Evolutionary conservation across 2,329 filamentous ascomycete species (phyloP).

Genomic region (Penicillium occitanis): DNA sequence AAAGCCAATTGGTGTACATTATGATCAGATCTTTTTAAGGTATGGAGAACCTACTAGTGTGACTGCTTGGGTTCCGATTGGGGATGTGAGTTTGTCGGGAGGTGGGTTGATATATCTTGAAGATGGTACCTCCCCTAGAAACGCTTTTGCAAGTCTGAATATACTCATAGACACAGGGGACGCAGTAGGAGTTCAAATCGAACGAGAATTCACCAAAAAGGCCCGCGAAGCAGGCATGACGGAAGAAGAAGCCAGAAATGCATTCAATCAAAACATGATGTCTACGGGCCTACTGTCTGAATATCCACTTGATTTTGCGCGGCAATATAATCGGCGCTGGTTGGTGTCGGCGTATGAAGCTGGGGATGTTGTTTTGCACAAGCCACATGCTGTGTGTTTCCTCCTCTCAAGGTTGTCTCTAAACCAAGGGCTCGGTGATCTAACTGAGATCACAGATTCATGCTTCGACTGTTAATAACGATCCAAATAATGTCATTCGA

Average conservation of each 20-base stretch:
- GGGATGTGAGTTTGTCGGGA: constrained; percentile 54
- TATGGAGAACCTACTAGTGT: constrained; percentile 56
- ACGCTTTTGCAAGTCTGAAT: too few relatives aligned
- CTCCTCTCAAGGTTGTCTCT: neutral
- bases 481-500: constrained; percentile 53
- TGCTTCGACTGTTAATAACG: constrained; percentile 57
- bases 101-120: constrained; percentile 63
- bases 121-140: constrained; percentile 29
- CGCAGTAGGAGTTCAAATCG: constrained; percentile 51
- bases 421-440: neutral
- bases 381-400: constrained; percentile 37
- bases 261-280: constrained; percentile 63
- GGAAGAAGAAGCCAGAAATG: constrained; percentile 53
- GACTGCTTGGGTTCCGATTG: constrained; percentile 60
- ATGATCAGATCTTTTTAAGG: constrained; percentile 60
- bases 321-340: constrained; percentile 49
- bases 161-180: constrained; percentile 29
- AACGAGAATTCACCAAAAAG: constrained; percentile 42
- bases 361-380: constrained; percentile 50
- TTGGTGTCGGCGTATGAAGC: constrained; percentile 56
- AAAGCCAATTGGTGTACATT: constrained; percentile 61
- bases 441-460: constrained; percentile 49
- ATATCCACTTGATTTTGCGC: constrained; percentile 48
- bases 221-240: constrained; percentile 52
- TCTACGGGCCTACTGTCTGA: constrained; percentile 55